Evolutionary conservation across 805 yeast species (phyloP).

Genomic region (Lachancea thermotolerans): DNA sequence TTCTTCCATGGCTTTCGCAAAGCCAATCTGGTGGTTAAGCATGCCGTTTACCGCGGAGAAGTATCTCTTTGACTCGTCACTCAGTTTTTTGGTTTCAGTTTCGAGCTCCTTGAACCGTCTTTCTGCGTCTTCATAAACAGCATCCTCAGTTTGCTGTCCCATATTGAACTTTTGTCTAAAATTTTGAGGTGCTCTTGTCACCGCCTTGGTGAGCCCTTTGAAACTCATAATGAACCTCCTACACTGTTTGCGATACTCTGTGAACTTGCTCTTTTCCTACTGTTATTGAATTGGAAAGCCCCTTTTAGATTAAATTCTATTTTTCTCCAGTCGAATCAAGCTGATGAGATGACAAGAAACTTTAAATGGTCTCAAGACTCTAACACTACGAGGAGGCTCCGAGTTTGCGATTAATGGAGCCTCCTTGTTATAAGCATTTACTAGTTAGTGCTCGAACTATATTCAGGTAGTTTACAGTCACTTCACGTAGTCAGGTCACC

Average conservation of each 20-base stretch:
- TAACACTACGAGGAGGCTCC: too few species aligned
- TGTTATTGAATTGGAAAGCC: background rate
- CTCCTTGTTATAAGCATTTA: too few species aligned
- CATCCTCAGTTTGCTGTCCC: conserved; percentile 72
- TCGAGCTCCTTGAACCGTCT: conserved; percentile 92
- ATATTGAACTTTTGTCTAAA: conserved; percentile 86
- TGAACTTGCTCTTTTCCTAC: background rate
- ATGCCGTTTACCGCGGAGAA: conserved; percentile 88
- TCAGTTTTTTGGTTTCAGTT: conserved; percentile 77
- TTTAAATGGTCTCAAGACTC: too few species aligned
- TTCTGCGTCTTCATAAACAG: conserved; percentile 93
- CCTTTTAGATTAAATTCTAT: background rate
- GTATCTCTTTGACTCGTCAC: conserved; percentile 85
- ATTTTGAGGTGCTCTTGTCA: conserved; percentile 84
- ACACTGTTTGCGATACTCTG: background rate
- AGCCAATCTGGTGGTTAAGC: conserved; percentile 89
- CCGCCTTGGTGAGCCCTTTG: conserved; percentile 77
- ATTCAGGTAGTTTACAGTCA: too few species aligned
- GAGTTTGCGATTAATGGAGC: too few species aligned
- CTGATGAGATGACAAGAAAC: background rate
- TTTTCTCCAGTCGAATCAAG: background rate
- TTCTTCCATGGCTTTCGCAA: conserved; percentile 92
- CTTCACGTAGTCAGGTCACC: too few species aligned
- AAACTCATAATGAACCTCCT: conserved; percentile 60
- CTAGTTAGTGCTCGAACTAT: too few species aligned